These are phyloP conservation scores for Pythium dissimile DNA, from an alignment of 352 stramenopile species.

Conservation along the genomic window DNA sequence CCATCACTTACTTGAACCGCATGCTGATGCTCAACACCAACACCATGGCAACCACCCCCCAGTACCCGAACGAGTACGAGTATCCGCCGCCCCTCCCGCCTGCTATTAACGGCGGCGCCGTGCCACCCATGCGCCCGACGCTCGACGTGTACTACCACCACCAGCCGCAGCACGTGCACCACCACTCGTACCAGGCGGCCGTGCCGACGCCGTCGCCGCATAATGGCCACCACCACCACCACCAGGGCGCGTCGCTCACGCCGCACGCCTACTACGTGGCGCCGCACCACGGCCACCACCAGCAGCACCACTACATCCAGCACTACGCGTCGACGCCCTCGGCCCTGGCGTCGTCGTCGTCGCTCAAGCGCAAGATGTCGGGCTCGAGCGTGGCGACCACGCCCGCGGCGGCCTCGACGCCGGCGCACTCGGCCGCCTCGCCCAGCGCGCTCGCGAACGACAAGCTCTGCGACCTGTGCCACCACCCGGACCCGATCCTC, in stretches of 20 bases:
- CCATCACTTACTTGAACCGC: not conserved
- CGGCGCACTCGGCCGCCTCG: conserved; percentile 1
- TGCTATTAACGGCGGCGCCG: not conserved
- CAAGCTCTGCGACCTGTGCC: conserved; percentile 71
- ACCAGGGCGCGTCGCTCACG: conserved; percentile 12
- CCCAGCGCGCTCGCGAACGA: conserved; percentile 23
- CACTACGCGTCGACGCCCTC: conserved; percentile 27
- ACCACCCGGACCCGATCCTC: conserved; percentile 76
- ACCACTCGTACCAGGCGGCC: conserved; percentile 1
- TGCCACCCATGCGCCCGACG: conserved; percentile 19
- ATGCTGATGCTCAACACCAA: conserved; percentile 15
- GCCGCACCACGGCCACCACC: conserved; percentile 13
- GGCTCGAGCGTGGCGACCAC: conserved; percentile 12
- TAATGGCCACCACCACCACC: conserved; percentile 15
- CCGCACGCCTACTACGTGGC: conserved; percentile 22
- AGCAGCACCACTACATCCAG: conserved; percentile 26
- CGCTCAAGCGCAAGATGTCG: conserved; percentile 43
- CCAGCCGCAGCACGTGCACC: conserved; percentile 12
- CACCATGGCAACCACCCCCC: conserved; percentile 15
- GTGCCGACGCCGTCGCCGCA: conserved; percentile 16
- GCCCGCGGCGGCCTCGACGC: conserved; percentile 3
- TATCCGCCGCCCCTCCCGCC: conserved; percentile 9
- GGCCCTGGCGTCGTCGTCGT: conserved; percentile 25
- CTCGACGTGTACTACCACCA: conserved; percentile 29
- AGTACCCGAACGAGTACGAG: conserved; percentile 24